Evolutionary conservation across 1,139 yeast genomes (phyloP).

Genomic region (Starmera stellimalicola): DNA sequence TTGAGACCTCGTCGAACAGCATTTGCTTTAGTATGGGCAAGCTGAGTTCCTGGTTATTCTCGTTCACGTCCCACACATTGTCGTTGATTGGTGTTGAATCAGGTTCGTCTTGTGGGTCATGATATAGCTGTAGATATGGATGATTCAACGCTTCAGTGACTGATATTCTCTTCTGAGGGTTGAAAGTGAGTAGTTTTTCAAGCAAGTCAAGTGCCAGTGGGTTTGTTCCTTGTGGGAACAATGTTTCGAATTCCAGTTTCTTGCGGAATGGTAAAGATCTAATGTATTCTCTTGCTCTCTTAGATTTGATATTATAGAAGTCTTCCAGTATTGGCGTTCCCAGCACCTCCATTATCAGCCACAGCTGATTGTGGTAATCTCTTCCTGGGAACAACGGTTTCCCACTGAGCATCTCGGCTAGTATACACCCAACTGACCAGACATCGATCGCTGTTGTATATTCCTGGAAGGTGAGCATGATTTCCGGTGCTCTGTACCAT

Average conservation of each 20-base stretch:
- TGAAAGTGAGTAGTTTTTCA: conserved; percentile 66
- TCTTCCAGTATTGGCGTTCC: conserved; percentile 89
- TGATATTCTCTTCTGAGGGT: conserved; percentile 68
- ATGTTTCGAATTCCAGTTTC: conserved; percentile 41
- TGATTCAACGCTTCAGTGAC: conserved; percentile 77
- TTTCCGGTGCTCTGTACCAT: conserved; percentile 97
- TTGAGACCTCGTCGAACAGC: conserved; percentile 27
- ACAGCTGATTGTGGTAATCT: conserved; percentile 85
- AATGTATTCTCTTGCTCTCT: conserved; percentile 82
- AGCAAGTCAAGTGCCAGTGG: conserved; percentile 73
- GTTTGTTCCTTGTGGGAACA: conserved; percentile 45
- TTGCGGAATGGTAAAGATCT: conserved; percentile 60
- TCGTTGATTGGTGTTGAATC: conserved; percentile 62
- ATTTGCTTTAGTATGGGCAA: conserved; percentile 62
- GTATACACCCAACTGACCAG: conserved; percentile 94
- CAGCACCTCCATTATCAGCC: conserved; percentile 76
- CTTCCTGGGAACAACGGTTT: conserved; percentile 90
- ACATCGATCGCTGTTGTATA: conserved; percentile 93
- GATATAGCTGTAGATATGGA: conserved; percentile 72
- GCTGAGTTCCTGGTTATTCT: conserved; percentile 58
- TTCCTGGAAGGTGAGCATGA: conserved; percentile 88
- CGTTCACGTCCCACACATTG: conserved; percentile 77
- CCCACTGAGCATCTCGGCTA: conserved; percentile 85
- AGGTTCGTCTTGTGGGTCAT: conserved; percentile 82
- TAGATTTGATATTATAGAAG: conserved; percentile 67